A percentile compares a stretch with the other conserved stretches of the same genome.
These are phyloP conservation scores for Cyamopsis tetragonoloba DNA, from an alignment of 306 rosid species.

Conservation along the genomic window DNA sequence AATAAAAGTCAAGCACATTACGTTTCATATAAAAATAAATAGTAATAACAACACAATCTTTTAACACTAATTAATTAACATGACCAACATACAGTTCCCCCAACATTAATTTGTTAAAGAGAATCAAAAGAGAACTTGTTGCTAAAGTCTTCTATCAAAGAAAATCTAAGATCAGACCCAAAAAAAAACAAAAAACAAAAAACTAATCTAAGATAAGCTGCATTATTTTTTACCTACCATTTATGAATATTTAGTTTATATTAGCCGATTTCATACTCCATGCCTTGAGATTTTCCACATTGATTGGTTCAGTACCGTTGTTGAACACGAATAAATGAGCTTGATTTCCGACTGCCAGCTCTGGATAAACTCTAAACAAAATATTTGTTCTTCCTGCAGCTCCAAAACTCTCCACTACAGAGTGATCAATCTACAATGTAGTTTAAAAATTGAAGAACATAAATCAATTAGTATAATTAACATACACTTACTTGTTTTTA, in stretches of 20 bases:
- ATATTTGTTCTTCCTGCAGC: slow-evolving; percentile 76
- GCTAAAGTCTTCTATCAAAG: too few species aligned
- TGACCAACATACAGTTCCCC: too few species aligned
- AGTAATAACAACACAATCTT: too few species aligned
- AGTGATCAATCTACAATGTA: slow-evolving; percentile 73
- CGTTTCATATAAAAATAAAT: too few species aligned
- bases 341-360: slow-evolving; percentile 31
- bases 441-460: not conserved
- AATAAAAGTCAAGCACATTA: too few species aligned
- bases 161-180: too few species aligned
- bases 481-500: too few species aligned
- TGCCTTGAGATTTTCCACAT: slow-evolving; percentile 49
- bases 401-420: slow-evolving; percentile 81
- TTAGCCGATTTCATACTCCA: slow-evolving; percentile 68
- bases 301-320: slow-evolving; percentile 66
- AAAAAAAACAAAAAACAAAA: too few species aligned
- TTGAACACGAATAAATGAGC: slow-evolving; percentile 74
- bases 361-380: slow-evolving; percentile 75
- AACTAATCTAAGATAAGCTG: not conserved
- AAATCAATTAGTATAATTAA: not conserved
- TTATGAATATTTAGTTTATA: not conserved
- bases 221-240: not conserved
- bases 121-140: too few species aligned
- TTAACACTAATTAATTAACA: too few species aligned
- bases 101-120: too few species aligned